These are phyloP conservation scores for Moniliophthora roreri DNA, from an alignment of 1,284 basidiomycete genomes.

Conservation along the genomic window DNA sequence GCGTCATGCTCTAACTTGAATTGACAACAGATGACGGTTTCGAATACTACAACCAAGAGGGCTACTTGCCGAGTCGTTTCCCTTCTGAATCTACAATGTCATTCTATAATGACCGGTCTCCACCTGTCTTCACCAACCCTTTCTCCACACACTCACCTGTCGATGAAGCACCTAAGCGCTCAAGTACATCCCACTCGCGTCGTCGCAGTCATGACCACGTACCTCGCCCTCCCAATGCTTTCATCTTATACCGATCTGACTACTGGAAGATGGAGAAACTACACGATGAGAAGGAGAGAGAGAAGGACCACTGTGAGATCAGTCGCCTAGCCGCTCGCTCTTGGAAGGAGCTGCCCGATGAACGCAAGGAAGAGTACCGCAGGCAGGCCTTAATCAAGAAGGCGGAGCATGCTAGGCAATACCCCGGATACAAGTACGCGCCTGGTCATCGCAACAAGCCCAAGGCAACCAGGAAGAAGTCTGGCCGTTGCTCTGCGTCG, in stretches of 20 bases:
- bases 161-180: conserved; percentile 11
- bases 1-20: background rate
- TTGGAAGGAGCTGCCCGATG: conserved; percentile 25
- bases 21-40: conserved; percentile 17
- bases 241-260: conserved; percentile 80
- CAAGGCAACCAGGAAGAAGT: conserved; percentile 29
- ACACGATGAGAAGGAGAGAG: conserved; percentile 33
- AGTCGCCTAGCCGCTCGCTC: conserved; percentile 45
- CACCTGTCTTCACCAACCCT: conserved; percentile 7
- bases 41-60: conserved; percentile 10
- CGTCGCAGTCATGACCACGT: conserved; percentile 47
- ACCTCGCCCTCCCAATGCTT: conserved; percentile 80
- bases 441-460: conserved; percentile 33
- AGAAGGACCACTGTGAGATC: conserved; percentile 50
- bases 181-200: conserved; percentile 36
- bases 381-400: conserved; percentile 48
- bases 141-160: conserved; percentile 8
- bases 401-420: conserved; percentile 41
- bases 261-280: conserved; percentile 53
- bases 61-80: background rate
- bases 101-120: conserved; percentile 7
- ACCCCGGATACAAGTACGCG: conserved; percentile 59
- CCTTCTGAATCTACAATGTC: background rate
- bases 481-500: background rate
- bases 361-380: conserved; percentile 45